These are phyloP conservation scores for Tulasnella sp. DNA, from an alignment of 768 basidiomycete species.

Conservation along the genomic window DNA sequence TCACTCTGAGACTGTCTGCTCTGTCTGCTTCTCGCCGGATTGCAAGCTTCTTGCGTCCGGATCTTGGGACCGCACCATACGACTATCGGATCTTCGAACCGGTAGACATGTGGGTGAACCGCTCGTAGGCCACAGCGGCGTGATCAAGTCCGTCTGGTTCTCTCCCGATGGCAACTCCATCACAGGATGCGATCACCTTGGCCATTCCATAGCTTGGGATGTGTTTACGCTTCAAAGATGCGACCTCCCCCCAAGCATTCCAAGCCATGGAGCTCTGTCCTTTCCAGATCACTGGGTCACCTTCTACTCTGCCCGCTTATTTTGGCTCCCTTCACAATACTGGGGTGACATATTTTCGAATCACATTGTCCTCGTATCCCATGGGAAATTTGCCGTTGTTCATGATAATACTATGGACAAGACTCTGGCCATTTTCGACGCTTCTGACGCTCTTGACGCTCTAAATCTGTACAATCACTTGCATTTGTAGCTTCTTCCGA, in stretches of 20 bases:
- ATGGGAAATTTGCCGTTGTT: background rate
- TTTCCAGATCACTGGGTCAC: background rate
- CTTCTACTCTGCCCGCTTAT: background rate
- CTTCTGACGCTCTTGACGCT: too few relatives aligned
- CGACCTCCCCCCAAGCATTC: background rate
- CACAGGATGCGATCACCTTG: too few relatives aligned
- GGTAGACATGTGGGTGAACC: too few relatives aligned
- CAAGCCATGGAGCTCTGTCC: background rate
- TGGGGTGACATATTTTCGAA: background rate
- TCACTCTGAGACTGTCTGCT: too few relatives aligned
- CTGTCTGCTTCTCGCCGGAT: background rate
- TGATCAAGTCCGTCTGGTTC: too few relatives aligned
- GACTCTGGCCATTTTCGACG: too few relatives aligned
- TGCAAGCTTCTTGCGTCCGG: background rate
- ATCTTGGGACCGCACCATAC: too few relatives aligned
- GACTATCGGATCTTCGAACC: too few relatives aligned
- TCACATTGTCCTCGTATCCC: background rate
- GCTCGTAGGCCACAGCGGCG: too few relatives aligned
- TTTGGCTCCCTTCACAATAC: background rate
- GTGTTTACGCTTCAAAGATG: background rate
- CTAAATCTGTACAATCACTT: too few relatives aligned
- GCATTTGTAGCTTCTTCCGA: too few relatives aligned
- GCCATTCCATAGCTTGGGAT: background rate
- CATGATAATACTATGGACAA: background rate
- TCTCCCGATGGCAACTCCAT: too few relatives aligned